phyloP scores from a whole-genome alignment of 768 basidiomycete genomes.

The Psilocybe cyanescens region DNA sequence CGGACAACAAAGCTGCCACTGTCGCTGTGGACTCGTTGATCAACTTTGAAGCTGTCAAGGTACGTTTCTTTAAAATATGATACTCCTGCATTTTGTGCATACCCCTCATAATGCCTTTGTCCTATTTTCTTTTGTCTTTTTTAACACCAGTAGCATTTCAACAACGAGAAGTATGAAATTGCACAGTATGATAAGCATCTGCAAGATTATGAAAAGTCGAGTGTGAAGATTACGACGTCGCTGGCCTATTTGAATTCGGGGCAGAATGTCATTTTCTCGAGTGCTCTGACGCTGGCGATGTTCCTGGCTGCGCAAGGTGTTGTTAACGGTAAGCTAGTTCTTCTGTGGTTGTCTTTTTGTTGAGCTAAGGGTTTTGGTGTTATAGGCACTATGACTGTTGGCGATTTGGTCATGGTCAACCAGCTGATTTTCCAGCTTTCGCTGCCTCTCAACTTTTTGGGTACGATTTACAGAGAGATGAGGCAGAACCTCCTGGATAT shows the following conservation, averaged over 20 bases:
- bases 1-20: conserved; percentile 95
- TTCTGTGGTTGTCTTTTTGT: not conserved
- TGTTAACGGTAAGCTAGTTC: conserved; percentile 66
- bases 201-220: conserved; percentile 85
- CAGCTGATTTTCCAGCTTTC: conserved; percentile 98
- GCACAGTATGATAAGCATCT: conserved; percentile 92
- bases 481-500: conserved; percentile 96
- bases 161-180: conserved; percentile 93
- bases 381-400: conserved; percentile 94
- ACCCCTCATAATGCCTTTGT: conserved; percentile 7
- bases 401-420: conserved; percentile 99
- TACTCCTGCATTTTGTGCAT: not conserved
- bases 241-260: conserved; percentile 94
- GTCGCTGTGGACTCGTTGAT: conserved; percentile 94
- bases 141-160: conserved; percentile 75
- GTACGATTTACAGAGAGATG: conserved; percentile 96
- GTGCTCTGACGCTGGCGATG: conserved; percentile 93
- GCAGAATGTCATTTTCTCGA: conserved; percentile 95
- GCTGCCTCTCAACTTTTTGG: conserved; percentile 95
- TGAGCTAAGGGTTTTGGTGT: not conserved
- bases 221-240: conserved; percentile 93
- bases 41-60: conserved; percentile 99
- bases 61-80: conserved; percentile 29
- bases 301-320: conserved; percentile 95
- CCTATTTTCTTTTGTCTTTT: conserved; percentile 10